Conservation (phyloP, 2,329 filamentous ascomycete species). For the Leptographium wingfieldii region DNA sequence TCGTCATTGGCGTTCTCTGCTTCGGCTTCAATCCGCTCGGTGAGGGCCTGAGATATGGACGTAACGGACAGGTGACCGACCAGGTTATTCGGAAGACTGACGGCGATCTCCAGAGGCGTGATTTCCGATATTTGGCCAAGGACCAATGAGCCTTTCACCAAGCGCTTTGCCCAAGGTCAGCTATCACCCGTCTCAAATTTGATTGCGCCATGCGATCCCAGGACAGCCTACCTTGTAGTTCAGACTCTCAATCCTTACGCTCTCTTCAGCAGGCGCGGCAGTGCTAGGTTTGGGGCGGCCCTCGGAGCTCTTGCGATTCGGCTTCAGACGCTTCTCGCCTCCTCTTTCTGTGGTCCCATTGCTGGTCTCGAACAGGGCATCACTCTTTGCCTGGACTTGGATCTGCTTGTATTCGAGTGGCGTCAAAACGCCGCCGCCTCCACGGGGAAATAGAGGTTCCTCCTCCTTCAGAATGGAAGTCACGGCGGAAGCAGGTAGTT, state of each 20-base stretch:
- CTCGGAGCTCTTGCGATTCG: constrained; percentile 32
- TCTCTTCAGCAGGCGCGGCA: constrained; percentile 40
- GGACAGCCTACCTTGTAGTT: constrained; percentile 46
- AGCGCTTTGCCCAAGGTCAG: constrained; percentile 39
- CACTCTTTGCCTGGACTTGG: constrained; percentile 79
- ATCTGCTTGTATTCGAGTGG: constrained; percentile 96
- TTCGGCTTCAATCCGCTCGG: constrained; percentile 59
- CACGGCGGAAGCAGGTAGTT: constrained; percentile 15
- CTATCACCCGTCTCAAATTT: not conserved
- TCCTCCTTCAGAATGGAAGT: constrained; percentile 54
- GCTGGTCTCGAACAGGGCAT: constrained; percentile 77
- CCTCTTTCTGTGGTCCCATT: constrained; percentile 35
- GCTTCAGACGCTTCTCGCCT: constrained; percentile 33
- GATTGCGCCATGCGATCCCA: not conserved
- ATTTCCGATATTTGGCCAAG: constrained; percentile 79
- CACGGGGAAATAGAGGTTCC: constrained; percentile 82
- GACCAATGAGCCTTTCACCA: constrained; percentile 75
- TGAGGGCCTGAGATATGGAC: constrained; percentile 74
- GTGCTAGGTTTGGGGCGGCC: constrained; percentile 26
- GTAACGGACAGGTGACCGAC: constrained; percentile 82
- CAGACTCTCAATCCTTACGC: constrained; percentile 68
- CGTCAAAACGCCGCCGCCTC: constrained; percentile 79
- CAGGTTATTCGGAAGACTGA: constrained; percentile 87
- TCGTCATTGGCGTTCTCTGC: constrained; percentile 28
- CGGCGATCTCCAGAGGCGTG: constrained; percentile 61